A percentile compares a stretch with the other conserved stretches of the same genome.
Evolutionary conservation across 768 basidiomycete genomes (phyloP).

Genomic region (Piloderma croceum): DNA sequence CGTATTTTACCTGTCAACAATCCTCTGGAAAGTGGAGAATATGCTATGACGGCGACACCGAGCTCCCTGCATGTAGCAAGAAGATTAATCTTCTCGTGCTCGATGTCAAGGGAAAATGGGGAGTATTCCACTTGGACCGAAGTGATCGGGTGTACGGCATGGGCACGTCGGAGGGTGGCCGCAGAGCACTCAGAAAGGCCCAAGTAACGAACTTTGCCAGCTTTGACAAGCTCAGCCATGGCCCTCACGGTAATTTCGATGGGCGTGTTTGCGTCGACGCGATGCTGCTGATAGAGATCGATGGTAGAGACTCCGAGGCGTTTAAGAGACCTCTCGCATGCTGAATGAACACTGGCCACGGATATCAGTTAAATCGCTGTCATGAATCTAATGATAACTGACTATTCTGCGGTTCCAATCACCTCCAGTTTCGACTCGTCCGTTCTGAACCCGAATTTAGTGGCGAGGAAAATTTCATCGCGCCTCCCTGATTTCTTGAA

Average conservation of each 20-base stretch:
- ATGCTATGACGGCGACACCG: conserved; percentile 42
- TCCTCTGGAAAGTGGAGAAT: conserved; percentile 46
- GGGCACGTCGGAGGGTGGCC: conserved; percentile 41
- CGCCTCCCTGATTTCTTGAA: conserved; percentile 20
- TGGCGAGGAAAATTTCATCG: conserved; percentile 22
- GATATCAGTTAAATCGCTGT: too few relatives aligned
- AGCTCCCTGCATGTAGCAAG: conserved; percentile 36
- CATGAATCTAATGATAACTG: too few relatives aligned
- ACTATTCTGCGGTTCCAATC: too few relatives aligned
- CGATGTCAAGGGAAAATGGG: conserved; percentile 39
- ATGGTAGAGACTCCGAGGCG: conserved; percentile 18
- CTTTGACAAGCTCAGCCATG: conserved; percentile 34
- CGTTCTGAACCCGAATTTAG: conserved; percentile 28
- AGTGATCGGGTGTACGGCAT: conserved; percentile 39
- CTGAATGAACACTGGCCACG: too few relatives aligned
- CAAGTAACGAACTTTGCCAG: conserved; percentile 34
- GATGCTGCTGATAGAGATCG: conserved; percentile 31
- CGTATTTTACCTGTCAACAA: conserved; percentile 41
- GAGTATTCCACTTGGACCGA: conserved; percentile 42
- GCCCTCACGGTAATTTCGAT: conserved; percentile 36
- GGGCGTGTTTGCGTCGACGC: conserved; percentile 24
- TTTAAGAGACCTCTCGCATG: conserved; percentile 13
- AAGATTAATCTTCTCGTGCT: conserved; percentile 33
- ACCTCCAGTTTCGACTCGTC: too few relatives aligned
- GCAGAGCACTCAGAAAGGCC: conserved; percentile 34